Conservation (phyloP, 768 basidiomycete genomes). For the Tephrocybe sp. region DNA sequence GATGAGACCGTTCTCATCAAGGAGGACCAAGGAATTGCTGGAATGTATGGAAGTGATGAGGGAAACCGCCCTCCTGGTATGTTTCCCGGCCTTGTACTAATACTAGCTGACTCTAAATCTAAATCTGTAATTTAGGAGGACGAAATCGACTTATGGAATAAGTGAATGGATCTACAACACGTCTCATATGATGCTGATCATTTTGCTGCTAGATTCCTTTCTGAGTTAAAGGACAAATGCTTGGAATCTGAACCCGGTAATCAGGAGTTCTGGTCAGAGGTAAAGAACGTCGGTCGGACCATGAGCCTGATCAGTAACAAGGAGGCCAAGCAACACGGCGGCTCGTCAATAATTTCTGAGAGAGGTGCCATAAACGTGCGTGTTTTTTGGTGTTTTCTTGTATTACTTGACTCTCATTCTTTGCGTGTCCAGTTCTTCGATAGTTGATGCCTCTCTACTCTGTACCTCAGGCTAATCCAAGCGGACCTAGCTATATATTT, state of each 20-base stretch:
- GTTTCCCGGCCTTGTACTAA: slow-evolving; percentile 18
- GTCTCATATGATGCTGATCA: neutral
- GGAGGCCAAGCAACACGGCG: slow-evolving; percentile 64
- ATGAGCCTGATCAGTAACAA: slow-evolving; percentile 62
- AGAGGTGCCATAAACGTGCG: slow-evolving; percentile 54
- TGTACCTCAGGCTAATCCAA: too few species aligned
- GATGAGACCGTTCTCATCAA: slow-evolving; percentile 65
- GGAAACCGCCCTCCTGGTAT: slow-evolving; percentile 61
- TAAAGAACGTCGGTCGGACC: slow-evolving; percentile 47
- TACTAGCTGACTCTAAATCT: neutral
- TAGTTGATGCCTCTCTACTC: too few species aligned
- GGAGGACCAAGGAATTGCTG: slow-evolving; percentile 67
- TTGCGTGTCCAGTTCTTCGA: neutral
- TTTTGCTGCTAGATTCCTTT: slow-evolving; percentile 52
- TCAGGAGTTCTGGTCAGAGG: slow-evolving; percentile 62
- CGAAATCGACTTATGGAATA: slow-evolving; percentile 83
- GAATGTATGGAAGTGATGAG: slow-evolving; percentile 73
- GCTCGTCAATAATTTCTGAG: slow-evolving; percentile 57
- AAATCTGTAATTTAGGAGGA: slow-evolving; percentile 54
- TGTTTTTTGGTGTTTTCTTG: neutral
- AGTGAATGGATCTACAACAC: slow-evolving; percentile 36
- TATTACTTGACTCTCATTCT: neutral
- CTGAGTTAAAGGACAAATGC: slow-evolving; percentile 58
- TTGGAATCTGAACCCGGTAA: slow-evolving; percentile 58
- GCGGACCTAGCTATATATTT: too few species aligned